phyloP scores from a whole-genome alignment of 352 stramenopile species.

The Phytophthora megakarya region DNA sequence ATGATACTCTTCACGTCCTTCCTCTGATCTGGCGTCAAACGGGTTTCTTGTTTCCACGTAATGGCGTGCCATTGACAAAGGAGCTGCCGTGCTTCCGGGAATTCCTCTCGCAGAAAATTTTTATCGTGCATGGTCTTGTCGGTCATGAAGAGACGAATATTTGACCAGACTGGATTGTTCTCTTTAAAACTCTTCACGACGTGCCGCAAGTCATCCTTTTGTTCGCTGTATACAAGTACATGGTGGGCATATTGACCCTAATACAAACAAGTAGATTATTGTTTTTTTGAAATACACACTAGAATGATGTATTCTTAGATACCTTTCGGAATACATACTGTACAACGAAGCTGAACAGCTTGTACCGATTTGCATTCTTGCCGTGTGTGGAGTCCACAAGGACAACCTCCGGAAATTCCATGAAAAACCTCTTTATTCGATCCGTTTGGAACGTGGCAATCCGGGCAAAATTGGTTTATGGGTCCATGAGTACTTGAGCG shows the following conservation, averaged over 20 bases:
- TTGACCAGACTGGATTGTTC: not conserved
- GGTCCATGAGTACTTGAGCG: not conserved
- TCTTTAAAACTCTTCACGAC: constrained; percentile 15
- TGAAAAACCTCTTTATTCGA: constrained; percentile 9
- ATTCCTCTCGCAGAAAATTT: not conserved
- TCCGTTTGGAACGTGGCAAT: constrained; percentile 11
- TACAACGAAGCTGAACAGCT: constrained; percentile 21
- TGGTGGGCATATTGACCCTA: constrained; percentile 21
- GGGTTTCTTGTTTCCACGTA: no score
- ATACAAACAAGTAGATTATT: no score
- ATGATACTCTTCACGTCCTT: no score
- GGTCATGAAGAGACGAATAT: constrained; percentile 2
- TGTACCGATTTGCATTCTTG: constrained; percentile 19
- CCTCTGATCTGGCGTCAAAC: no score
- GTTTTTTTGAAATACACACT: no score
- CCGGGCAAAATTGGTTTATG: not conserved
- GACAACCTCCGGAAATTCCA: constrained; percentile 11
- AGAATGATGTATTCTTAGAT: no score
- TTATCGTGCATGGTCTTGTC: constrained; percentile 21
- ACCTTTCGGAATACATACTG: constrained; percentile 11
- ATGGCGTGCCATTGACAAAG: constrained; percentile 17
- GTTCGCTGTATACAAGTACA: constrained; percentile 18
- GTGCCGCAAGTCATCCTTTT: not conserved
- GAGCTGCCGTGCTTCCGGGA: constrained; percentile 9
- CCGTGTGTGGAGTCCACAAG: constrained; percentile 13